Evolutionary conservation across 1,284 basidiomycete genomes (phyloP).

Genomic region (Fomes fomentarius): DNA sequence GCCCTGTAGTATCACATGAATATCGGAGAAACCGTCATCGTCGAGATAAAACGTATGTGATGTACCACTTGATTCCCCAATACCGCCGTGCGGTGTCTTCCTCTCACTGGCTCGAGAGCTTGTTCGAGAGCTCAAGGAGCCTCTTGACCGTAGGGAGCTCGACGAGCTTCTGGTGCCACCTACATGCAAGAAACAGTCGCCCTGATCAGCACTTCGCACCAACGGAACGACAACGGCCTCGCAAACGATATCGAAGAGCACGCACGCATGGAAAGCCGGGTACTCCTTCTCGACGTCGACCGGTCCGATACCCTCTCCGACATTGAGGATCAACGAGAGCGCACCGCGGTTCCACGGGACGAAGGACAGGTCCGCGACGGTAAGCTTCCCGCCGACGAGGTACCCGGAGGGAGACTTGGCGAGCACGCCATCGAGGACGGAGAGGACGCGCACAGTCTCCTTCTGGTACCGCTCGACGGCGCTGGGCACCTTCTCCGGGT

Average conservation of each 20-base stretch:
- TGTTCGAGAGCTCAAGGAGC: not conserved
- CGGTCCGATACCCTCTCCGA: not conserved
- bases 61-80: too few species aligned
- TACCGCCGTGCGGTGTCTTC: too few species aligned
- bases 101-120: not conserved
- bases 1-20: too few species aligned
- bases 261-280: constrained; percentile 2
- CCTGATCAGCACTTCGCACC: not conserved
- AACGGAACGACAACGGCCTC: not conserved
- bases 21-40: too few species aligned
- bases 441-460: constrained; percentile 28
- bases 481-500: not conserved
- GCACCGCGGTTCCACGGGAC: constrained; percentile 3
- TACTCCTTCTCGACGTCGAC: constrained; percentile 4
- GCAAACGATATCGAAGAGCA: not conserved
- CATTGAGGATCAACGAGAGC: not conserved
- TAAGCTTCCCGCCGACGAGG: constrained; percentile 18
- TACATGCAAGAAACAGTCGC: not conserved
- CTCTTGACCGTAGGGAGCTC: not conserved
- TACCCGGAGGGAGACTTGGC: constrained; percentile 28
- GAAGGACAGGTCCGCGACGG: constrained; percentile 21
- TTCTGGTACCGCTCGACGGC: constrained; percentile 3
- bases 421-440: constrained; percentile 24
- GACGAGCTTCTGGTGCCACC: not conserved
- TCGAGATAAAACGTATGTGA: too few species aligned